Evolutionary conservation across 163 green algal species (phyloP).

Genomic region (Scenedesmus sp.): DNA sequence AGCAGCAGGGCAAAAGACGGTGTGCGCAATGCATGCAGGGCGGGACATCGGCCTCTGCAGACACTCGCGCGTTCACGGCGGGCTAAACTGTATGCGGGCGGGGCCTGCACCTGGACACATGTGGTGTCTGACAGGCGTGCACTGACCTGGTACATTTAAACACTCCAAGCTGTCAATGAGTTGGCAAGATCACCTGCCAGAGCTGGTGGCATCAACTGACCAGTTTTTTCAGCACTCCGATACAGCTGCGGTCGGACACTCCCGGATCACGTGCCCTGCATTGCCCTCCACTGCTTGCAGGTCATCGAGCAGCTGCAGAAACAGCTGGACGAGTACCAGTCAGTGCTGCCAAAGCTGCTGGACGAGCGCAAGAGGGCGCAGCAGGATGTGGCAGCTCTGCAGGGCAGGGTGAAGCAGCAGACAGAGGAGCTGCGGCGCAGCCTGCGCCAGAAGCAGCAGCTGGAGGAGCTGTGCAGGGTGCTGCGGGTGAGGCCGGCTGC

Average conservation of each 20-base stretch:
- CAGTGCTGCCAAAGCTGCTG: background rate
- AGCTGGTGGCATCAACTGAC: too few relatives aligned
- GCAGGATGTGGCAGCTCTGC: background rate
- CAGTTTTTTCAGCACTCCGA: too few relatives aligned
- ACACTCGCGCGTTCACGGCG: too few relatives aligned
- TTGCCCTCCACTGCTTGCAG: background rate
- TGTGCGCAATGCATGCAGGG: background rate
- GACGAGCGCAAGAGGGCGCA: background rate
- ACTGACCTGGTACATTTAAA: too few relatives aligned
- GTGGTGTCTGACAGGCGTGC: too few relatives aligned
- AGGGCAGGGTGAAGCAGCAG: slow-evolving; percentile 10
- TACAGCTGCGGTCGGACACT: too few relatives aligned
- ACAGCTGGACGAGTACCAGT: background rate
- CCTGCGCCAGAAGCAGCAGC: slow-evolving; percentile 26
- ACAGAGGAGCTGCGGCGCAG: slow-evolving; percentile 39
- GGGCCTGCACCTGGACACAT: too few relatives aligned
- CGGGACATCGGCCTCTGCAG: background rate
- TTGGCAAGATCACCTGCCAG: too few relatives aligned
- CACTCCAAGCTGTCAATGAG: too few relatives aligned
- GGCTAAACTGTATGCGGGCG: too few relatives aligned
- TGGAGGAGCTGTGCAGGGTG: slow-evolving; percentile 44
- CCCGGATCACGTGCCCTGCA: too few relatives aligned
- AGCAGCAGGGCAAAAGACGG: slow-evolving; percentile 1
- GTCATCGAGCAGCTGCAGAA: slow-evolving; percentile 17
- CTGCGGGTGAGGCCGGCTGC: slow-evolving; percentile 30